These are phyloP conservation scores for Ophiorrhiza pumila DNA, from an alignment of 257 asterid genomes.

Conservation along the genomic window DNA sequence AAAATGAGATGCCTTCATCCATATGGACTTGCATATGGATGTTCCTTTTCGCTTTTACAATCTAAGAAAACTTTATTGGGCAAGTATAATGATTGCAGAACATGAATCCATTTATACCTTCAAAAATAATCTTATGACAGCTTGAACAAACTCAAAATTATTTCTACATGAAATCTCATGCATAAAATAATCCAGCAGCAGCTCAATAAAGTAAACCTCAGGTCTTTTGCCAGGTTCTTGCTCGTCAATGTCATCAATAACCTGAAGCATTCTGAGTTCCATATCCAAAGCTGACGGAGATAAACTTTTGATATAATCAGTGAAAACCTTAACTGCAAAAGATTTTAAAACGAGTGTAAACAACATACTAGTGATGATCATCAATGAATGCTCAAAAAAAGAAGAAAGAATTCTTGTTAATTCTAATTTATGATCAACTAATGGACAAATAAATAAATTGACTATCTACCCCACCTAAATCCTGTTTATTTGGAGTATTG, in stretches of 20 bases:
- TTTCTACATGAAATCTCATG: constrained; percentile 62
- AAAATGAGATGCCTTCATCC: neutral
- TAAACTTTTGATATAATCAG: constrained; percentile 67
- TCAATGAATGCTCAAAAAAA: neutral
- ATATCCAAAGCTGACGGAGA: constrained; percentile 75
- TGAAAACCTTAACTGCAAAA: constrained; percentile 71
- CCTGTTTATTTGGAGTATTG: neutral
- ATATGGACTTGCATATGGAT: neutral
- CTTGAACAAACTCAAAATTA: constrained; percentile 81
- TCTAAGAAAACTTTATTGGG: neutral
- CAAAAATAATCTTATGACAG: constrained; percentile 67
- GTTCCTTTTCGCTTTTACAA: neutral
- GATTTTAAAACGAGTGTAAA: constrained; percentile 17
- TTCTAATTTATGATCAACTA: neutral
- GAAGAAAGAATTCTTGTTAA: neutral
- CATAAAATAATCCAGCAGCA: constrained; percentile 68
- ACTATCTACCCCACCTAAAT: neutral
- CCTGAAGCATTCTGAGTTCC: constrained; percentile 89
- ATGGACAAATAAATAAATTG: too few species aligned
- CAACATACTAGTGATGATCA: neutral
- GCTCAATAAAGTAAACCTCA: constrained; percentile 57
- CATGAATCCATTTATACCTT: constrained; percentile 43
- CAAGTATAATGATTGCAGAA: constrained; percentile 1
- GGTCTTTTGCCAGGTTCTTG: constrained; percentile 48
- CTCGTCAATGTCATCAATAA: constrained; percentile 63